These are phyloP conservation scores for Cercospora sojina DNA, from an alignment of 2,329 filamentous ascomycete genomes.

Conservation along the genomic window DNA sequence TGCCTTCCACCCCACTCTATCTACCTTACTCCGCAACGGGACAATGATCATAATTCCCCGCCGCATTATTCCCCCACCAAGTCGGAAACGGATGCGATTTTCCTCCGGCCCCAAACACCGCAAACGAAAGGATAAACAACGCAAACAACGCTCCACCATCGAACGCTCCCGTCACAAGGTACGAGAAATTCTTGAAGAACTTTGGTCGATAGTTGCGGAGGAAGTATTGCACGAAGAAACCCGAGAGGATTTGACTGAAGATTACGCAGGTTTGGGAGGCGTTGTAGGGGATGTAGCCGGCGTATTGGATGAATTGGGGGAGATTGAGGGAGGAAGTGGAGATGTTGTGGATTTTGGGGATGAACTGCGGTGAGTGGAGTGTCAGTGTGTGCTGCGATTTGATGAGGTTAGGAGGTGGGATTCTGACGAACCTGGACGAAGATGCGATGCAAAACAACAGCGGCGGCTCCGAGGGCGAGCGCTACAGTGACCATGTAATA, in stretches of 20 bases:
- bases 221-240: constrained; percentile 54
- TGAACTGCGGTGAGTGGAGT: constrained; percentile 39
- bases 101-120: constrained; percentile 50
- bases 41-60: constrained; percentile 53
- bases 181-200: constrained; percentile 56
- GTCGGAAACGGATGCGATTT: constrained; percentile 47
- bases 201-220: constrained; percentile 54
- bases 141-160: constrained; percentile 53
- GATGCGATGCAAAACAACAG: constrained; percentile 47
- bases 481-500: constrained; percentile 41
- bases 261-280: constrained; percentile 57
- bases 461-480: constrained; percentile 49
- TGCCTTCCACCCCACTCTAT: background rate
- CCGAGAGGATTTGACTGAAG: constrained; percentile 44
- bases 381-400: background rate
- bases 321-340: constrained; percentile 46
- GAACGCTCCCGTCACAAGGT: constrained; percentile 54
- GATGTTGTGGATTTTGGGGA: constrained; percentile 46
- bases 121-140: constrained; percentile 57
- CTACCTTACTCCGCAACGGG: constrained; percentile 31
- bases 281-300: constrained; percentile 57
- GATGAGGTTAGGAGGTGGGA: background rate
- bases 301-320: constrained; percentile 56
- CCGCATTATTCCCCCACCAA: constrained; percentile 57
- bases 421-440: constrained; percentile 38